These are phyloP conservation scores for Colletotrichum sojae DNA, from an alignment of 2,329 filamentous ascomycete species.

Conservation along the genomic window DNA sequence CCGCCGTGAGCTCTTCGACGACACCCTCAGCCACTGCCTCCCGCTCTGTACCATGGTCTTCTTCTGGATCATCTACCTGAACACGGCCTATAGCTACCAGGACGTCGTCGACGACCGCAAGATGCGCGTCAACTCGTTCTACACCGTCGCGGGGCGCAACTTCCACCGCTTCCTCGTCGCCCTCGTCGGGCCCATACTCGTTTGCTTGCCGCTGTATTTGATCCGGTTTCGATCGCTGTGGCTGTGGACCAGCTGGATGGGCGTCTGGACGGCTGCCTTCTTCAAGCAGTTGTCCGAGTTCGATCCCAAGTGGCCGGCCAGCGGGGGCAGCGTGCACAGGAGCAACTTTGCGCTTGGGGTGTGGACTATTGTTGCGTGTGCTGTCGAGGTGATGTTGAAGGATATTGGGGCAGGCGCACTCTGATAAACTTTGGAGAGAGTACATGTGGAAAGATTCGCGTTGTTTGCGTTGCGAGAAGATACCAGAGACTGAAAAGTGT, in stretches of 20 bases:
- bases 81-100: conserved; percentile 46
- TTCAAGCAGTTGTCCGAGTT: conserved; percentile 41
- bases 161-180: conserved; percentile 34
- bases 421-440: not conserved
- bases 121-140: conserved; percentile 44
- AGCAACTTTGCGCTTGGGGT: conserved; percentile 44
- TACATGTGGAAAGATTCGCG: not conserved
- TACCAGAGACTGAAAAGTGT: not conserved
- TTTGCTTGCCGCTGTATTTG: conserved; percentile 31
- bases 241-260: conserved; percentile 37
- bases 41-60: conserved; percentile 45
- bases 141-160: conserved; percentile 30
- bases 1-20: conserved; percentile 39
- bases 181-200: conserved; percentile 25
- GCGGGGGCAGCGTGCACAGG: conserved; percentile 42
- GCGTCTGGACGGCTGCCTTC: conserved; percentile 27
- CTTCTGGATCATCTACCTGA: conserved; percentile 47
- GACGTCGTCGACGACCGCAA: conserved; percentile 45
- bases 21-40: conserved; percentile 41
- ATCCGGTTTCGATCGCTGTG: conserved; percentile 24
- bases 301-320: conserved; percentile 42
- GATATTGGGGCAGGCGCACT: not conserved
- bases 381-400: conserved; percentile 43
- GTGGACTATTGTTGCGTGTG: conserved; percentile 42
- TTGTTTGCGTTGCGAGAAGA: not conserved